Evolutionary conservation across 2,329 filamentous ascomycete species (phyloP).

Genomic region (Coniella lustricola): DNA sequence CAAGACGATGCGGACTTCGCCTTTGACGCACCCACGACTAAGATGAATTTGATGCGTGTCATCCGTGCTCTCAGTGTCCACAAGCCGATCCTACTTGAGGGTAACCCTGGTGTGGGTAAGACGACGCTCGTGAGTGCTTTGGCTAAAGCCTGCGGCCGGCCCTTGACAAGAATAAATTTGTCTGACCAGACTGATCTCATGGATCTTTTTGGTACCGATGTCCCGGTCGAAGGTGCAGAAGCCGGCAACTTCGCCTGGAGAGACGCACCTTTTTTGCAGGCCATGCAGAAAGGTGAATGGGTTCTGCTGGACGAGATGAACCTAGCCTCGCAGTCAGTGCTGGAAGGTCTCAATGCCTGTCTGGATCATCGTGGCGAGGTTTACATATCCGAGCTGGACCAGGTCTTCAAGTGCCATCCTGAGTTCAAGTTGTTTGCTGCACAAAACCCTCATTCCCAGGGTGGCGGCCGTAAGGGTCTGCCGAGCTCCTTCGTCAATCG

Average conservation of each 20-base stretch:
- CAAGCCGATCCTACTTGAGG: conserved; percentile 91
- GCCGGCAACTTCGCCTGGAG: conserved; percentile 91
- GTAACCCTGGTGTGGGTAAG: conserved; percentile 96
- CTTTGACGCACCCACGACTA: conserved; percentile 83
- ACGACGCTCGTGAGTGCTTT: conserved; percentile 87
- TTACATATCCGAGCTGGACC: conserved; percentile 90
- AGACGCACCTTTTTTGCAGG: conserved; percentile 88
- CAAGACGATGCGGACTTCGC: conserved; percentile 58
- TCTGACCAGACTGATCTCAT: conserved; percentile 98
- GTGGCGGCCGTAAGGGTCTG: conserved; percentile 87
- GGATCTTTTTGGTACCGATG: conserved; percentile 94
- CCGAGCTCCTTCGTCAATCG: conserved; percentile 96
- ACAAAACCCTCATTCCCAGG: conserved; percentile 96
- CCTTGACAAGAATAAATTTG: conserved; percentile 88
- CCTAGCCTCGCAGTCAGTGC: conserved; percentile 87
- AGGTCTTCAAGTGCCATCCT: conserved; percentile 83
- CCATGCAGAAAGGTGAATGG: conserved; percentile 96
- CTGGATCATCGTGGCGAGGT: conserved; percentile 93
- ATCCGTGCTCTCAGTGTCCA: conserved; percentile 79
- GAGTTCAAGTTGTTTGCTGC: conserved; percentile 93
- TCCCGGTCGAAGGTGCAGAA: conserved; percentile 86
- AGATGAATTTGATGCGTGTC: conserved; percentile 83
- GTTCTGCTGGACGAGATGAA: conserved; percentile 99
- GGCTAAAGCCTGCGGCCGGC: conserved; percentile 69
- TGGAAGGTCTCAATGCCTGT: conserved; percentile 94